Evolutionary conservation across 495 filamentous ascomycete species (phyloP), one percentile per base, ranked within the genome.

Genomic region (Xylaria nigripes): DNA sequence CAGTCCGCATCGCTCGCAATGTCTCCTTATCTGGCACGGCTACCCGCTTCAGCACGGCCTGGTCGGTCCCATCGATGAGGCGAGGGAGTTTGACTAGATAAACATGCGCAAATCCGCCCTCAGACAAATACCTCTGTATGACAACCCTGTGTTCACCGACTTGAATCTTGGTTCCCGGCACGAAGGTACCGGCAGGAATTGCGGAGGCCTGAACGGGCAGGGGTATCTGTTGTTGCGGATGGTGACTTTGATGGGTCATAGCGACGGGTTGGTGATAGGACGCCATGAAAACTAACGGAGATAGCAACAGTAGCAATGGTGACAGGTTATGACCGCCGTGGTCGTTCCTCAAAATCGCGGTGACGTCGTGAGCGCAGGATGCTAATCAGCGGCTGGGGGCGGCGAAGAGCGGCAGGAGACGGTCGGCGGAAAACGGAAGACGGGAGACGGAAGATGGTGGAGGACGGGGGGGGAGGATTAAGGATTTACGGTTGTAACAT

Each of bases 71-170:
- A 68, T 93, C 81, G 69, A 90, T 72, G 32, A 86, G 76, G 50
- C 84, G 76, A 24, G 89, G 84, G 50, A 96, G 76, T 61, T 86
- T 88, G 65, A 96, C 93, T 34, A 96, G 83, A 70, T 98, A 98
- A 61, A 98, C 94, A 73, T 98, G 93, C 61, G 93, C 93, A 65
- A 98, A 98, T 24, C 93, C 93, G 56, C 94, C 93, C 76, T 98
- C 93, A 40, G 93, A 97, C 27, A 98, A 83, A 74, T 98, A 98
- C 68, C 91, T 94, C 64, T 96, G 93, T 50, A 98, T 92, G n/a
- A 91, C 78, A 24, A 96, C 94, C 56, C 90, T 83, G 69, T 97
- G 94, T 55, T 78, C 80, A 63, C 93, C 93, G 30, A 96, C 89
- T 62, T 95, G 90, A 64, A 98, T 90, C 73, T 96, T 94, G 55